phyloP scores from a whole-genome alignment of 2,329 filamentous ascomycete genomes.

The Myriosclerotinia curreyana region DNA sequence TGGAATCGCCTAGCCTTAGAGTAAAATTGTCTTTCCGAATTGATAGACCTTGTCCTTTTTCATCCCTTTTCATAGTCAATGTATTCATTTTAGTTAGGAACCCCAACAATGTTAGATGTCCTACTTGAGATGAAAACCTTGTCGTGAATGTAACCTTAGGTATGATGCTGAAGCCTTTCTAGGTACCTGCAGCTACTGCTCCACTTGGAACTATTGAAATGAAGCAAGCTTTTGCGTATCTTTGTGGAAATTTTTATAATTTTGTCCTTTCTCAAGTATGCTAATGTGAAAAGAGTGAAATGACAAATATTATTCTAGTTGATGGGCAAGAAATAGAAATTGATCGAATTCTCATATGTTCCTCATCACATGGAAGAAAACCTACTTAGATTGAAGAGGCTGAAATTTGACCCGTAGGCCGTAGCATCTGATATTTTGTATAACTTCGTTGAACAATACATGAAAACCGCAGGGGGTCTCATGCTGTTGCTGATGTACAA shows the following conservation, averaged over 20 bases:
- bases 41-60: not conserved
- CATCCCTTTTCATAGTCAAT: not conserved
- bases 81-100: constrained; percentile 1
- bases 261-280: not conserved
- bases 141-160: constrained; percentile 10
- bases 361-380: not conserved
- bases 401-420: not conserved
- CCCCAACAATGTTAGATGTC: constrained; percentile 5
- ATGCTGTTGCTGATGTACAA: constrained; percentile 10
- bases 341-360: not conserved
- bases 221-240: constrained; percentile 4
- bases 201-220: constrained; percentile 20
- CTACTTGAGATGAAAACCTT: constrained; percentile 16
- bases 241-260: constrained; percentile 5
- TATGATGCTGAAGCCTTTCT: not conserved
- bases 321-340: not conserved
- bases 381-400: not conserved
- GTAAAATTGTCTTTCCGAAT: constrained; percentile 6
- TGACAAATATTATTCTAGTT: not conserved
- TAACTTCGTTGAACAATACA: constrained; percentile 10
- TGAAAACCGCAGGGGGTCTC: constrained; percentile 3
- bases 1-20: not conserved
- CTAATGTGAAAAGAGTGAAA: not conserved
- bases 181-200: not conserved
- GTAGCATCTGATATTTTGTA: not conserved